Conservation (phyloP, 352 stramenopile species). For the Albugo laibachii region DNA sequence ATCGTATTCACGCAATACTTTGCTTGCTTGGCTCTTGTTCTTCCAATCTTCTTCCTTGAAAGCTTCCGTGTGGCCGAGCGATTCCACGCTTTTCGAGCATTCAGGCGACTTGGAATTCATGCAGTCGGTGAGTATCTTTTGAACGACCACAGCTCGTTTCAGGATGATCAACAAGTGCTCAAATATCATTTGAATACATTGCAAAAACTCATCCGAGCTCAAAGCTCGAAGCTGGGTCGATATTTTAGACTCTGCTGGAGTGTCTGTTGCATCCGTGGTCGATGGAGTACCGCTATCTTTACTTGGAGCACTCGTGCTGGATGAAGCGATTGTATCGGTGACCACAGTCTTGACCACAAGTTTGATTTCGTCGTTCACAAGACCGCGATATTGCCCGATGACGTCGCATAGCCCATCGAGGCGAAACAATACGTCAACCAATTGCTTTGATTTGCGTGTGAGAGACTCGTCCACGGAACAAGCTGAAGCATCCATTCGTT, state of each 20-base stretch:
- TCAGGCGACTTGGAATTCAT: constrained; percentile 38
- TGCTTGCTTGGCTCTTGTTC: constrained; percentile 38
- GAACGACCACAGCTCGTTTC: constrained; percentile 55
- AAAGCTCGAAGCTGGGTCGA: constrained; percentile 59
- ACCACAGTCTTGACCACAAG: constrained; percentile 77
- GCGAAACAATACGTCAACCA: constrained; percentile 56
- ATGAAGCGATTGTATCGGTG: constrained; percentile 71
- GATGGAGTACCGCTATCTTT: constrained; percentile 11
- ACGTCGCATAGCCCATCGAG: constrained; percentile 50
- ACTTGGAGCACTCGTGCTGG: background rate
- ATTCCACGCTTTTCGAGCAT: constrained; percentile 4
- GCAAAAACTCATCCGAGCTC: constrained; percentile 66
- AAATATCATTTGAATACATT: constrained; percentile 81
- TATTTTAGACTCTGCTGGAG: constrained; percentile 42
- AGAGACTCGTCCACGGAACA: no score
- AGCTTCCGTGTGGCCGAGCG: background rate
- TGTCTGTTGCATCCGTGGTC: background rate
- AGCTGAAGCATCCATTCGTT: constrained; percentile 5
- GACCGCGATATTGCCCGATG: constrained; percentile 53
- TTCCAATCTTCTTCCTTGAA: constrained; percentile 44
- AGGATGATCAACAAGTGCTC: constrained; percentile 70
- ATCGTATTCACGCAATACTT: constrained; percentile 68
- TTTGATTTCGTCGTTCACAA: constrained; percentile 73
- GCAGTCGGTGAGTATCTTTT: constrained; percentile 38
- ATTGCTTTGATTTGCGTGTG: constrained; percentile 21